Percentiles rank a stretch among this genome's conserved stretches.
Conservation (phyloP, 2,329 filamentous ascomycete species). For the Pestalotiopsis sp. region DNA sequence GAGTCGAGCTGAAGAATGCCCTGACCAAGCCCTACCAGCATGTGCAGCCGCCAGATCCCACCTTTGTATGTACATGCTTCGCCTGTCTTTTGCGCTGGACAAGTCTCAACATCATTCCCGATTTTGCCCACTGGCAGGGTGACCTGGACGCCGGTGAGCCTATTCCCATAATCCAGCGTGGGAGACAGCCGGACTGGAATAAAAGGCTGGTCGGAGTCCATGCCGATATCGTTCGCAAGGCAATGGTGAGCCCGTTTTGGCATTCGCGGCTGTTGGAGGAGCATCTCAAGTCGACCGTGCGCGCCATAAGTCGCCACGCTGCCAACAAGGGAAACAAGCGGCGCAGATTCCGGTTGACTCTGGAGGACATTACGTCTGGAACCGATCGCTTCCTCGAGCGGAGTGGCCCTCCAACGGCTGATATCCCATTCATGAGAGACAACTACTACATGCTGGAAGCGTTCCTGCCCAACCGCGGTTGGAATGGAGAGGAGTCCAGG, state of each 20-base stretch:
- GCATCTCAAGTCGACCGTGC: constrained; percentile 46
- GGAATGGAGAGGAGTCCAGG: constrained; percentile 42
- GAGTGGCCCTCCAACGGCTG: constrained; percentile 49
- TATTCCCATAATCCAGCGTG: constrained; percentile 51
- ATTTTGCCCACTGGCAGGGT: constrained; percentile 57
- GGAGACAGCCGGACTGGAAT: constrained; percentile 51
- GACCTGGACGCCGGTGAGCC: constrained; percentile 51
- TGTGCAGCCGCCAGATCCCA: constrained; percentile 44
- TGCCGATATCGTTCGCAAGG: constrained; percentile 43
- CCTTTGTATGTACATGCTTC: constrained; percentile 55
- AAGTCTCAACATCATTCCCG: constrained; percentile 51
- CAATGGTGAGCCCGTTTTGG: constrained; percentile 47
- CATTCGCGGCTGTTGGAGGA: constrained; percentile 49
- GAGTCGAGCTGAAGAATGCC: constrained; percentile 21
- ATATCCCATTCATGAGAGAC: constrained; percentile 56
- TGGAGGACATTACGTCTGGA: constrained; percentile 42
- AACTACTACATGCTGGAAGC: constrained; percentile 60
- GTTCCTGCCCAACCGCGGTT: constrained; percentile 56
- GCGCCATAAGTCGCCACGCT: constrained; percentile 45
- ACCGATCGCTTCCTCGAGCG: constrained; percentile 52
- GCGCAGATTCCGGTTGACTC: constrained; percentile 44
- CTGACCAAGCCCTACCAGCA: constrained; percentile 54
- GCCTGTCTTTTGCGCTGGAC: constrained; percentile 59
- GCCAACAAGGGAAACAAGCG: constrained; percentile 49
- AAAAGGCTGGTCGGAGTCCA: constrained; percentile 40